Evolutionary conservation across 2,329 filamentous ascomycete species (phyloP), one percentile per base, ranked within the genome.

Genomic region (Aspergillus fumigatiaffinis): DNA sequence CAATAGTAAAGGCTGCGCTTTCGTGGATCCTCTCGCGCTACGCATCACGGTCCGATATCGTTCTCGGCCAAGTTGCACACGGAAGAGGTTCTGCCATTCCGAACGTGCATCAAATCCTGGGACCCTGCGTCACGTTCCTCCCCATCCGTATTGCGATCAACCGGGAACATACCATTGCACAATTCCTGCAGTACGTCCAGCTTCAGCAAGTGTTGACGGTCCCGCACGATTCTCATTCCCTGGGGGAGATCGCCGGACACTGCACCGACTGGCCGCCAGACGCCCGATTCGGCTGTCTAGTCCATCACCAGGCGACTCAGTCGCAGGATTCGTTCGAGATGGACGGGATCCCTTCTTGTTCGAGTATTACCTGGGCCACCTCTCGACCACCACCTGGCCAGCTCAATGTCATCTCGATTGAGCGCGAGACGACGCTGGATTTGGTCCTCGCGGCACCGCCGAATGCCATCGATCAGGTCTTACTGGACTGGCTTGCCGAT

Each of bases 111-210:
- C 25, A 25, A 25, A 25, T 25, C 25, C 25, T 25, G 25, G 25
- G 25, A 25, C 25, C 25, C 25, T 25, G 25, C 25, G 25, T 25
- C 25, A 25, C 25, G 25, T 25, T 25, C 8, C 35, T 63, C 7
- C 60, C 56, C 1, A 23, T 63, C 12, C 56, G 59, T 9, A 29
- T 63, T 28, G 32, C 3, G 6, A 25, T 29, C 3, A 4, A 55
- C 29, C 12, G 21, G 1, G 41, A 60, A 1, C 54, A 44, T 49
- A 60, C 59, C 0, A 49, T 60, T 3, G 29, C 26, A 2, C 51
- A 57, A 48, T 47, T 63, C 44, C 32, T 63, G 23, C 46, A 49
- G 12, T 54, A 63, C 41, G 49, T 58, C 3, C 61, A 63, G 44
- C 42, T 14, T 7, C 61, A 60, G 50, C 61, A 60, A 25, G 35